Percentiles rank a stretch among this genome's conserved stretches.
Conservation (phyloP, 2,329 filamentous ascomycete species). For the Talaromyces marneffei region DNA sequence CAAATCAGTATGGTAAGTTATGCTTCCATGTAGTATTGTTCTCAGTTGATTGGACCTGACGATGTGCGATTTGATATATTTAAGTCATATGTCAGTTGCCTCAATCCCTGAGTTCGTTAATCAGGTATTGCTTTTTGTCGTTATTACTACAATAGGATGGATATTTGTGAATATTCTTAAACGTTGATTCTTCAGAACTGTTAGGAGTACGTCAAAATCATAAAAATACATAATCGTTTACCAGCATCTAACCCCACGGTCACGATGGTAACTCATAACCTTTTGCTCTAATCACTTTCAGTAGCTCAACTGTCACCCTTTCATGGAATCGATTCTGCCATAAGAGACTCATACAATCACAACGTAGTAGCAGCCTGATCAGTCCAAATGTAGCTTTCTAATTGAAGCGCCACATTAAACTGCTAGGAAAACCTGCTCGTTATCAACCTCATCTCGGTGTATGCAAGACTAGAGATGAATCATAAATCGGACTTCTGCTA, state of each 20-base stretch:
- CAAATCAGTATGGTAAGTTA: background rate
- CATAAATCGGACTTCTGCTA: too few relatives aligned
- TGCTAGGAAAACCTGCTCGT: conserved; percentile 44
- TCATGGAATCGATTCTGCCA: conserved; percentile 12
- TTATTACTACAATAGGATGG: background rate
- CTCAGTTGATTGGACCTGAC: background rate
- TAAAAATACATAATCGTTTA: background rate
- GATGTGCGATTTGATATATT: background rate
- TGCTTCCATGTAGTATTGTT: too few relatives aligned
- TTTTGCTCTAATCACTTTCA: background rate
- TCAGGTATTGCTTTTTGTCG: background rate
- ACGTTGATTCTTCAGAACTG: background rate
- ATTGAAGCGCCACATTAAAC: conserved; percentile 41
- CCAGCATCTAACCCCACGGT: background rate
- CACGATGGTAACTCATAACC: too few relatives aligned
- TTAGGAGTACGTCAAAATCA: background rate
- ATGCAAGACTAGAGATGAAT: conserved; percentile 38
- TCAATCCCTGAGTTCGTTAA: background rate
- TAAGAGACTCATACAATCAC: conserved; percentile 32
- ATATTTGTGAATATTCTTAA: background rate
- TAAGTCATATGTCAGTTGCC: background rate
- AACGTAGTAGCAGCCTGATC: conserved; percentile 32
- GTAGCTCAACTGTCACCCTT: background rate
- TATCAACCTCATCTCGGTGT: conserved; percentile 45
- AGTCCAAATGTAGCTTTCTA: conserved; percentile 21